Evolutionary conservation across 306 rosid species (phyloP), one percentile per base, ranked within the genome.

Genomic region (Sophora flavescens): DNA sequence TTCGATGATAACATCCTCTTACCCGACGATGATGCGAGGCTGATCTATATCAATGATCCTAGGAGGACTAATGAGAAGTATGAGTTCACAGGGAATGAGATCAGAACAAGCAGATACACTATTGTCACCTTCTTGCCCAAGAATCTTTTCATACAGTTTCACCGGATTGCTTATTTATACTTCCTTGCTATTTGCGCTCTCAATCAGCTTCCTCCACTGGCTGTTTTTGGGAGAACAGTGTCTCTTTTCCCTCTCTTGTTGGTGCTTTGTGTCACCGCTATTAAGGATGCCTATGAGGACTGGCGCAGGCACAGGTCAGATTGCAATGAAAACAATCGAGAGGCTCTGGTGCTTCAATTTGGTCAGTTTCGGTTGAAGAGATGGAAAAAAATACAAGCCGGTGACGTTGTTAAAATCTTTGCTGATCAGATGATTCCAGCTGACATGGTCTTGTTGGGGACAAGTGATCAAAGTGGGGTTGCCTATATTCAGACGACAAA

Each of bases 261-360:
- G 50, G 97, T 93, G 52, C 89, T 93, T 4, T 82, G 86, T 57
- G 96, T 93, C 77, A 93, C 97, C 0, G 96, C 97, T 42, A 77
- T 93, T 53, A 93, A 93, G 77, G 97, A 93, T 74, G 96, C 89
- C 11, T 93, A 93, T n/a, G 97, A 93, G 81, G 97, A 93, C 82
- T 93, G 91, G 90, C 86, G 96, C 51, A 84, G 93, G 61, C 96
- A 93, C 78, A 68, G 89, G 76, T 90, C 97, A 0, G 97, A 93
- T 62, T 73, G 84, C 75, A 70, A 84, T 39, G 97, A 93, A 79
- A 93, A 93, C 78, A 93, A 90, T 68, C 81, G 91, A 54, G 79
- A 81, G 74, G 83, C 90, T 36, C 38, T 72, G n/a, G 92, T 93
- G 33, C 63, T 84, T 68, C 89, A 84, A 22, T 77, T 75, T 12